phyloP scores from a whole-genome alignment of 306 rosid genomes.

The Citrullus colocynthis region DNA sequence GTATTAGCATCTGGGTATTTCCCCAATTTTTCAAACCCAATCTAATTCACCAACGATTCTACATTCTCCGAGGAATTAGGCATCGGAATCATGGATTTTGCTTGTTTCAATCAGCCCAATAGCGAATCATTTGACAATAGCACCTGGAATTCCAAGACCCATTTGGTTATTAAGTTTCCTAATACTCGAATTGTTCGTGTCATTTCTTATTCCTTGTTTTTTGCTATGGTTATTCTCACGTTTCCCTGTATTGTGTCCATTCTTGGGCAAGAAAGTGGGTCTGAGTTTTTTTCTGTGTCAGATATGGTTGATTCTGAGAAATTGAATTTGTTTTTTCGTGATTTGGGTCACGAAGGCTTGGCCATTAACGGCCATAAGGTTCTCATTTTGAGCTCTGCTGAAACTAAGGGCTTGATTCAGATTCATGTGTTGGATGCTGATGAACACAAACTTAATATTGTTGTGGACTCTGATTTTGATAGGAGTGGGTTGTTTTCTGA shows the following conservation, averaged over 20 bases:
- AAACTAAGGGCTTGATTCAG: constrained; percentile 11
- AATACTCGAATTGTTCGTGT: constrained; percentile 32
- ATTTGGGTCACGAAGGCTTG: constrained; percentile 44
- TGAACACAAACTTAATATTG: constrained; percentile 14
- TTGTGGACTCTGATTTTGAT: constrained; percentile 27
- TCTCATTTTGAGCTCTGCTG: constrained; percentile 34
- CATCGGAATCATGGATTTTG: constrained; percentile 12
- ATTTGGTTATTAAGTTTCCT: constrained; percentile 36
- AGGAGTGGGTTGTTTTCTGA: constrained; percentile 21
- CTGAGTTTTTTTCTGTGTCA: constrained; percentile 12
- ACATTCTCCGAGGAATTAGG: background rate
- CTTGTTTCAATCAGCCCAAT: constrained; percentile 7
- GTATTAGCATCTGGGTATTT: constrained; percentile 20
- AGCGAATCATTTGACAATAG: constrained; percentile 17
- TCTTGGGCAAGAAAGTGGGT: constrained; percentile 8
- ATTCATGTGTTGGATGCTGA: constrained; percentile 4
- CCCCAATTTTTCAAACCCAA: constrained; percentile 6
- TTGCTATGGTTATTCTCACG: constrained; percentile 36
- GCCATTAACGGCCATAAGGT: constrained; percentile 26
- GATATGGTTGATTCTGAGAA: constrained; percentile 12
- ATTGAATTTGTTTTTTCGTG: constrained; percentile 35
- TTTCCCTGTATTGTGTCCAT: constrained; percentile 31
- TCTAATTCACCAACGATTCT: background rate
- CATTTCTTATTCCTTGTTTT: constrained; percentile 39
- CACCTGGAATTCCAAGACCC: constrained; percentile 19